Percentiles rank a stretch among this genome's conserved stretches.
Conservation (phyloP, 2,329 filamentous ascomycete species). For the Colletotrichum incanum region DNA sequence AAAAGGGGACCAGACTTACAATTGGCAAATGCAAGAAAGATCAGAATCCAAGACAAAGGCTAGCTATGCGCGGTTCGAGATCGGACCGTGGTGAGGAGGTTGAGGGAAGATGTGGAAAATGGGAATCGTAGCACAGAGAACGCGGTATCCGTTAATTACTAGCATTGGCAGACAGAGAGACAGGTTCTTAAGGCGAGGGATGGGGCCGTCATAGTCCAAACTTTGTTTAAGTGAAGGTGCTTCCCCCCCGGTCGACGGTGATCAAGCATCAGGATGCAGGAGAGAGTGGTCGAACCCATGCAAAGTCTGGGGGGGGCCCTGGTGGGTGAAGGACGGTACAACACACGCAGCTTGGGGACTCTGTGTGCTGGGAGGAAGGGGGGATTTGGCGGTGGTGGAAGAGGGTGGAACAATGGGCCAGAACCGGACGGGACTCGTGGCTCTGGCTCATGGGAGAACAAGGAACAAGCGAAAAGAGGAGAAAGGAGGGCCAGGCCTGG, state of each 20-base stretch:
- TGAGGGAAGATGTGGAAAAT: neutral
- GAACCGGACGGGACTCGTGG: conserved; percentile 14
- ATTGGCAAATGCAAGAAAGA: neutral
- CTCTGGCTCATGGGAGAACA: neutral
- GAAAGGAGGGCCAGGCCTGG: neutral
- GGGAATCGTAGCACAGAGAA: neutral
- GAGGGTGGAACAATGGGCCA: conserved; percentile 9
- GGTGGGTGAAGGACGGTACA: neutral
- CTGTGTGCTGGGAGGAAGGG: neutral
- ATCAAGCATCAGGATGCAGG: conserved; percentile 33
- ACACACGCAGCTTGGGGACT: neutral
- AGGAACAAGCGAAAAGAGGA: neutral
- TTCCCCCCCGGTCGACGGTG: conserved; percentile 17
- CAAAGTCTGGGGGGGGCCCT: conserved; percentile 24
- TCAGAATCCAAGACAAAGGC: neutral
- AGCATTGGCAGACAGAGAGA: conserved; percentile 7
- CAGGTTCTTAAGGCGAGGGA: conserved; percentile 2
- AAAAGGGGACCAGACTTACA: conserved; percentile 5
- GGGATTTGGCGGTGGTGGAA: neutral
- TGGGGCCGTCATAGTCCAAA: conserved; percentile 44
- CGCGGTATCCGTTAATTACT: neutral
- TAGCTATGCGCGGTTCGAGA: neutral
- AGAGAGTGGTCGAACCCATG: conserved; percentile 32
- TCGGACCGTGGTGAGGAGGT: neutral
- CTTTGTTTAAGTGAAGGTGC: conserved; percentile 40